phyloP scores from a whole-genome alignment of 2,329 filamentous ascomycete species.

The Diplodia sapinea region DNA sequence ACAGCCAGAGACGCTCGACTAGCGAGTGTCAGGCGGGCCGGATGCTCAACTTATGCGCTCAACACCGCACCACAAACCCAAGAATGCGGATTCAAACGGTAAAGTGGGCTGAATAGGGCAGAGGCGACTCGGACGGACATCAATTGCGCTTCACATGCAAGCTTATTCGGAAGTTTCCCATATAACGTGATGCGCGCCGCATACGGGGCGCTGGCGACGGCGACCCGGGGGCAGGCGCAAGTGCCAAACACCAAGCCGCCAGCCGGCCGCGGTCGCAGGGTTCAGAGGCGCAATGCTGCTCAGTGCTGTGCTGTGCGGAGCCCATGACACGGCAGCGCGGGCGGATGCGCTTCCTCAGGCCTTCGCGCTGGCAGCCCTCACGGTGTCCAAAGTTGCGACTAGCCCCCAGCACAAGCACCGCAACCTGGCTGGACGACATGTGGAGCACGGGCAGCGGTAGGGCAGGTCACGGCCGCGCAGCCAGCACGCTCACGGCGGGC shows the following conservation, averaged over 20 bases:
- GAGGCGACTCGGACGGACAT: conserved; percentile 9
- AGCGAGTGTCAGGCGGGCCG: conserved; percentile 32
- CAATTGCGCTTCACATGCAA: conserved; percentile 30
- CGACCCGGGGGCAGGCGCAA: conserved; percentile 26
- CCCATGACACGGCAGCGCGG: conserved; percentile 15
- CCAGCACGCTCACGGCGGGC: conserved; percentile 26
- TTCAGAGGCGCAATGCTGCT: conserved; percentile 26
- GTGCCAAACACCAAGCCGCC: conserved; percentile 25
- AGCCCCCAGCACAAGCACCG: conserved; percentile 25
- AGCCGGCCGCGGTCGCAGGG: conserved; percentile 20
- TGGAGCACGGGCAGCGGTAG: conserved; percentile 27
- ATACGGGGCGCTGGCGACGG: conserved; percentile 22
- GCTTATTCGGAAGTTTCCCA: conserved; percentile 18
- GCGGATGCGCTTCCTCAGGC: conserved; percentile 23
- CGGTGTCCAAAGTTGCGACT: conserved; percentile 28
- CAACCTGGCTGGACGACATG: conserved; percentile 20
- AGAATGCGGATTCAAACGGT: conserved; percentile 21
- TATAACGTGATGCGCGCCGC: conserved; percentile 29
- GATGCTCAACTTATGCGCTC: conserved; percentile 32
- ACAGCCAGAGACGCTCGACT: conserved; percentile 31
- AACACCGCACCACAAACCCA: conserved; percentile 30
- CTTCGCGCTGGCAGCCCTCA: conserved; percentile 26
- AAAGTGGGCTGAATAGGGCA: conserved; percentile 26
- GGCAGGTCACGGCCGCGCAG: conserved; percentile 1
- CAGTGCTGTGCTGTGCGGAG: conserved; percentile 25